Conservation (phyloP, 208 protist species). For the Leishmania arabica region DNA sequence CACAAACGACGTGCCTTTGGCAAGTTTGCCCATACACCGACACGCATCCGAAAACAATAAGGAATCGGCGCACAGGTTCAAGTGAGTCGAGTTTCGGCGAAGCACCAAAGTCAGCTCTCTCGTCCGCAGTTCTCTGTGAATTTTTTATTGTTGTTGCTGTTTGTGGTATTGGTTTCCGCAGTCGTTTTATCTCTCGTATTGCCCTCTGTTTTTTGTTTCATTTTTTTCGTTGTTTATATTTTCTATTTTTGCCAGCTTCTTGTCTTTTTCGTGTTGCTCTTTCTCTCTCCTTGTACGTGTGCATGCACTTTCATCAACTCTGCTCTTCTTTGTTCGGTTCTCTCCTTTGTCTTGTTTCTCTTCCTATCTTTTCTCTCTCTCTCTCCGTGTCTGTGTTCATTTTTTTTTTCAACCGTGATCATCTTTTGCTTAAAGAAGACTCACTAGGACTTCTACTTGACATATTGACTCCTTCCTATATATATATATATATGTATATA, state of each 20-base stretch:
- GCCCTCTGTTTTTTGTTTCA: neutral
- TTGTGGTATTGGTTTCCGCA: neutral
- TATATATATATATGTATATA: neutral
- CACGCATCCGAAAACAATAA: neutral
- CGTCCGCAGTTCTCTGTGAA: neutral
- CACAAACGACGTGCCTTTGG: neutral
- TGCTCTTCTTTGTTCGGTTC: neutral
- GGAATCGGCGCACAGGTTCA: neutral
- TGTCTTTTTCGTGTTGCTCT: neutral
- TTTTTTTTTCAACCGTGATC: neutral
- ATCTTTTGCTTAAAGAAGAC: neutral
- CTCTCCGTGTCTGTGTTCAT: neutral
- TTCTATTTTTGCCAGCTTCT: neutral
- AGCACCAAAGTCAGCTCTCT: neutral
- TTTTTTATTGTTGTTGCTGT: neutral
- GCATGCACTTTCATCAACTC: too few species aligned
- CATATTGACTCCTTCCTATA: neutral
- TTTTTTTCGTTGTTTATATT: neutral
- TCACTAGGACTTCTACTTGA: neutral
- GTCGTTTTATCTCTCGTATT: neutral
- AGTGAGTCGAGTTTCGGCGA: neutral
- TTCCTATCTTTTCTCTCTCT: neutral
- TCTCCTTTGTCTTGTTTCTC: too few species aligned
- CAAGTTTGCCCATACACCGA: neutral
- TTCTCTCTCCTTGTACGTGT: too few species aligned